These are phyloP conservation scores for Nakazawaea wyomingensis DNA, from an alignment of 805 yeast genomes.

Conservation along the genomic window DNA sequence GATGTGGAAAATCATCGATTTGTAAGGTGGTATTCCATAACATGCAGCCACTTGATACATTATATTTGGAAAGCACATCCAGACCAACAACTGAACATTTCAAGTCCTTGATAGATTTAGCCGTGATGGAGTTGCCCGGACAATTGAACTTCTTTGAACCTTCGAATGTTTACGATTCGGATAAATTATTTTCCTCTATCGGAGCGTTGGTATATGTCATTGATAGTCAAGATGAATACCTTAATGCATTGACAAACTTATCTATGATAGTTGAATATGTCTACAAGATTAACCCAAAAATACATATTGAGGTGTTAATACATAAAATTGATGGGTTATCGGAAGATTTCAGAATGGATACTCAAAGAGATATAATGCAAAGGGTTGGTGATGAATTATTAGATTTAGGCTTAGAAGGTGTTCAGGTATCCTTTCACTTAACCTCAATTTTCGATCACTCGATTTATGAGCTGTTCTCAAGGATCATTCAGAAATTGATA, in stretches of 20 bases:
- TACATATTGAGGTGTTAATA: slow-evolving; percentile 87
- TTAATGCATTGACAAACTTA: slow-evolving; percentile 83
- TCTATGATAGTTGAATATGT: slow-evolving; percentile 88
- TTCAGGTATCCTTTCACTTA: slow-evolving; percentile 82
- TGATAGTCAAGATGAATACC: slow-evolving; percentile 92
- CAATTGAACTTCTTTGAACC: slow-evolving; percentile 88
- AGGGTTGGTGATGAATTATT: slow-evolving; percentile 88
- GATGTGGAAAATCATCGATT: slow-evolving; percentile 91
- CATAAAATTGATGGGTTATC: slow-evolving; percentile 94
- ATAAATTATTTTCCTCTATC: slow-evolving; percentile 68
- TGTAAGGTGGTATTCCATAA: slow-evolving; percentile 94
- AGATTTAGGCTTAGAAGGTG: slow-evolving; percentile 87
- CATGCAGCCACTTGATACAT: slow-evolving; percentile 92
- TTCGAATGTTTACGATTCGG: slow-evolving; percentile 58
- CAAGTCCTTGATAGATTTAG: slow-evolving; percentile 75
- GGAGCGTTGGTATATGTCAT: slow-evolving; percentile 93
- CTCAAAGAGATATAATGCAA: slow-evolving; percentile 95
- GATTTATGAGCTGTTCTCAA: slow-evolving; percentile 89
- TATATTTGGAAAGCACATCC: slow-evolving; percentile 85
- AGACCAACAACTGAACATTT: slow-evolving; percentile 84
- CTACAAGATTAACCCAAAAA: slow-evolving; percentile 72
- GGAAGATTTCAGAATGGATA: slow-evolving; percentile 90
- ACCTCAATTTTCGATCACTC: slow-evolving; percentile 96
- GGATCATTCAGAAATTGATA: slow-evolving; percentile 87
- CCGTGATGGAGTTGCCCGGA: slow-evolving; percentile 93